Evolutionary conservation across 108 stramenopile species (phyloP).

Genomic region (Cyclotella choctawhatcheeana): DNA sequence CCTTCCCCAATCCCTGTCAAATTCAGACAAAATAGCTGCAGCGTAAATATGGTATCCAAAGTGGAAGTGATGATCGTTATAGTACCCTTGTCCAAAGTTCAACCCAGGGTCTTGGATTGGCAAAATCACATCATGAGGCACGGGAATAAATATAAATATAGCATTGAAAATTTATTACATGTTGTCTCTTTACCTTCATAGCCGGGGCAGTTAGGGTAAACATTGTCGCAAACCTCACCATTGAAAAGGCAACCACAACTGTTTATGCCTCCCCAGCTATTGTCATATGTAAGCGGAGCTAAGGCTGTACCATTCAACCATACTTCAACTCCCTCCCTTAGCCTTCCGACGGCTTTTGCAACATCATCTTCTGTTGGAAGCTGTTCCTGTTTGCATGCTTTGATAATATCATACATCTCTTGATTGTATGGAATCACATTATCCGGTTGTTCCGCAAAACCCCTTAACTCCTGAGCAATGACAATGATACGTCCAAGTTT

Average conservation of each 20-base stretch:
- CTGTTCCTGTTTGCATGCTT: conserved; percentile 48
- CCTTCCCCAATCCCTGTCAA: conserved; percentile 83
- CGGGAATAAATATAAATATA: not conserved
- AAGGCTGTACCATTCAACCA: conserved; percentile 93
- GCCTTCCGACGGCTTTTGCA: conserved; percentile 49
- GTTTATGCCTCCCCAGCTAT: conserved; percentile 89
- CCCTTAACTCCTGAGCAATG: conserved; percentile 80
- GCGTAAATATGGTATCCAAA: conserved; percentile 93
- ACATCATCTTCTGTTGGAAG: conserved; percentile 62
- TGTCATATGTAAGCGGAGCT: conserved; percentile 88
- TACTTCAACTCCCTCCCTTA: conserved; percentile 71
- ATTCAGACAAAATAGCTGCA: conserved; percentile 88
- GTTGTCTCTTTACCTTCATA: conserved; percentile 31
- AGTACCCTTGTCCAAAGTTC: conserved; percentile 92
- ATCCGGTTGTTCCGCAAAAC: conserved; percentile 49
- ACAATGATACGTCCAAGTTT: conserved; percentile 86
- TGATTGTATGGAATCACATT: conserved; percentile 9
- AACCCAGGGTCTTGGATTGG: conserved; percentile 67
- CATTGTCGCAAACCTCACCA: conserved; percentile 71
- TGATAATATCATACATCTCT: conserved; percentile 38
- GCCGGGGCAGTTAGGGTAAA: conserved; percentile 83
- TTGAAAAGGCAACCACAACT: conserved; percentile 91
- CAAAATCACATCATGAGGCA: not conserved
- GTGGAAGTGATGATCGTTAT: conserved; percentile 97
- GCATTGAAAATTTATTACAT: not conserved